Evolutionary conservation across 371 early-diverging fungal genomes (phyloP).

Genomic region (Mucor irregularis): DNA sequence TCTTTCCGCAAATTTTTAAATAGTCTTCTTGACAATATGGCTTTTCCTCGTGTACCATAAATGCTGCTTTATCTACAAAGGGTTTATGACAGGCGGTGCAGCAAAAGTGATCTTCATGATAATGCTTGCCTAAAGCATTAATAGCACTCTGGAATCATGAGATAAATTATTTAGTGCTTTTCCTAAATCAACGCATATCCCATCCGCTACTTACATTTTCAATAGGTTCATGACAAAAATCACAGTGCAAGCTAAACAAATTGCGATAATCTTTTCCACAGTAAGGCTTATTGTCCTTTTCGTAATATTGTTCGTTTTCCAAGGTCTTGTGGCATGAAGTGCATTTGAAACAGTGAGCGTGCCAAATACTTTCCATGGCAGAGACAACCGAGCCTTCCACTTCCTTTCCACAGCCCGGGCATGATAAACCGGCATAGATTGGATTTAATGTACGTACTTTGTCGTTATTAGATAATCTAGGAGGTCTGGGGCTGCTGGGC

Average conservation of each 20-base stretch:
- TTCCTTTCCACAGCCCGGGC: conserved; percentile 17
- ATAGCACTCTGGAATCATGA: conserved; percentile 22
- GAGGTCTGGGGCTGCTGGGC: conserved; percentile 10
- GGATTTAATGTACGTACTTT: conserved; percentile 13
- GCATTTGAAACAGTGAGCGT: conserved; percentile 22
- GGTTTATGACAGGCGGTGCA: conserved; percentile 18
- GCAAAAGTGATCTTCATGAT: conserved; percentile 26
- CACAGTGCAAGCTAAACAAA: conserved; percentile 19
- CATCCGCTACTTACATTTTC: conserved; percentile 3
- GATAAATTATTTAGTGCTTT: too few relatives aligned
- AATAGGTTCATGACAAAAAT: conserved; percentile 26
- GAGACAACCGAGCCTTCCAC: conserved; percentile 23
- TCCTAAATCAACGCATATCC: too few relatives aligned
- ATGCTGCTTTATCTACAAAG: conserved; percentile 15
- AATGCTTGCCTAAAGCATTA: conserved; percentile 25
- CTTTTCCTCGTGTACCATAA: conserved; percentile 20
- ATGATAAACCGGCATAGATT: conserved; percentile 19
- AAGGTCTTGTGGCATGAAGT: conserved; percentile 9
- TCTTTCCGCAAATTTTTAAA: conserved; percentile 13
- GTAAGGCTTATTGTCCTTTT: conserved; percentile 17
- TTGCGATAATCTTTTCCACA: conserved; percentile 19
- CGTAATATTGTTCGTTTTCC: conserved; percentile 19
- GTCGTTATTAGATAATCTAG: background rate
- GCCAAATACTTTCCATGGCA: conserved; percentile 21
- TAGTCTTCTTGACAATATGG: conserved; percentile 28